Evolutionary conservation across 2,329 filamentous ascomycete species (phyloP).

Genomic region (Xylariaceae sp.): DNA sequence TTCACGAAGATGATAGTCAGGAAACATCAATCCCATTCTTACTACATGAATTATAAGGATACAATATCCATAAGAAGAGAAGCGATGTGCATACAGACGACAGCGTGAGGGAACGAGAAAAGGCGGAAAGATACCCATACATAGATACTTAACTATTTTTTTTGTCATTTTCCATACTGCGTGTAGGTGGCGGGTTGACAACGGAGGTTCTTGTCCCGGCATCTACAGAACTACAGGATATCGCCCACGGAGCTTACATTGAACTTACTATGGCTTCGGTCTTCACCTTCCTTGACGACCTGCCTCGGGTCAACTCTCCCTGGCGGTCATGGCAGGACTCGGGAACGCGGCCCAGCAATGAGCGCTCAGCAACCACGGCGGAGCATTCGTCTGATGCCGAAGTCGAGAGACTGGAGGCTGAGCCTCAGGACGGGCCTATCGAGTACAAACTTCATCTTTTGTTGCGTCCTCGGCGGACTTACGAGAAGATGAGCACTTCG

Average conservation of each 20-base stretch:
- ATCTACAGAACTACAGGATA: not conserved
- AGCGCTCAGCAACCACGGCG: constrained; percentile 26
- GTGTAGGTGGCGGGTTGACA: not conserved
- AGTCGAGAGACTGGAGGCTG: constrained; percentile 69
- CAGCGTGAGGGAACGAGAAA: constrained; percentile 13
- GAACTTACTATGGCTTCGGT: constrained; percentile 71
- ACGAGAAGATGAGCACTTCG: constrained; percentile 64
- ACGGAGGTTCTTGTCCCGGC: not conserved
- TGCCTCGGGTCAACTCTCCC: constrained; percentile 81
- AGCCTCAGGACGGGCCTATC: constrained; percentile 88
- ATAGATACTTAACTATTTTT: not conserved
- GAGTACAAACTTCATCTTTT: constrained; percentile 96
- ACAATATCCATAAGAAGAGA: constrained; percentile 24
- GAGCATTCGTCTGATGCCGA: constrained; percentile 32
- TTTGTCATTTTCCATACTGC: not conserved
- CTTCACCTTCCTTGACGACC: constrained; percentile 89
- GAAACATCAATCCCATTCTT: constrained; percentile 29
- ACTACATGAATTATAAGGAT: constrained; percentile 24
- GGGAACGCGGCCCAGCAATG: constrained; percentile 29
- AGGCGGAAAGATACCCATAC: not conserved
- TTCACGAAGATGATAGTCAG: constrained; percentile 37
- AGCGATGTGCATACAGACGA: constrained; percentile 12
- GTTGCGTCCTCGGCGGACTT: constrained; percentile 69
- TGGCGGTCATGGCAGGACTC: constrained; percentile 63
- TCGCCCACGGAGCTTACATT: not conserved